Evolutionary conservation across 108 stramenopile species (phyloP).

Genomic region (Aurantiochytrium sp.): DNA sequence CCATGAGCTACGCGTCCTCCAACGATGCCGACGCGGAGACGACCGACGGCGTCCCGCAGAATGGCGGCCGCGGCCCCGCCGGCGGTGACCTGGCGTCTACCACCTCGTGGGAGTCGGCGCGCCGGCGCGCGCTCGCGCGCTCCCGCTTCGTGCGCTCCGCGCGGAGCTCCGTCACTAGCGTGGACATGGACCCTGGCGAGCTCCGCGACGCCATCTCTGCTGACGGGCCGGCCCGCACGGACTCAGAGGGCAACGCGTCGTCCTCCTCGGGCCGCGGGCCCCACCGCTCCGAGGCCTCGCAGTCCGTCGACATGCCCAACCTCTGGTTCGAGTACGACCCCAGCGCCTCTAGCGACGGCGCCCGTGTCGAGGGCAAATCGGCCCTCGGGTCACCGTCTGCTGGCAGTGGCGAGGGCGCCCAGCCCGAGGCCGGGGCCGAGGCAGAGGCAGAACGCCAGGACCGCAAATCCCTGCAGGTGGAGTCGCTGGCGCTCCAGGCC

Average conservation of each 20-base stretch:
- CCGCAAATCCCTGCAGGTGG: background rate
- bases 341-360: background rate
- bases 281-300: background rate
- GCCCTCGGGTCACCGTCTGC: background rate
- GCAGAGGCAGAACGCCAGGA: no score
- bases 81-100: background rate
- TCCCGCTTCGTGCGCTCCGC: background rate
- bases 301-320: background rate
- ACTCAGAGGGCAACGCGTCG: background rate
- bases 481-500: background rate
- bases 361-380: background rate
- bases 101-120: background rate
- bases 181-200: background rate
- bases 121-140: background rate
- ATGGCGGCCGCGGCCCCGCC: conserved; percentile 12
- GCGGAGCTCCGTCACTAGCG: background rate
- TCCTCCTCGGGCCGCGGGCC: no score
- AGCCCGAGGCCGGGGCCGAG: no score
- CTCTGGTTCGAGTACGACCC: background rate
- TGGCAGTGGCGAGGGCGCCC: background rate
- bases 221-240: background rate
- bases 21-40: conserved; percentile 33
- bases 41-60: background rate
- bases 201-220: background rate
- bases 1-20: conserved; percentile 33